phyloP scores from a whole-genome alignment of 306 rosid genomes.

The Mimosa bimucronata region DNA sequence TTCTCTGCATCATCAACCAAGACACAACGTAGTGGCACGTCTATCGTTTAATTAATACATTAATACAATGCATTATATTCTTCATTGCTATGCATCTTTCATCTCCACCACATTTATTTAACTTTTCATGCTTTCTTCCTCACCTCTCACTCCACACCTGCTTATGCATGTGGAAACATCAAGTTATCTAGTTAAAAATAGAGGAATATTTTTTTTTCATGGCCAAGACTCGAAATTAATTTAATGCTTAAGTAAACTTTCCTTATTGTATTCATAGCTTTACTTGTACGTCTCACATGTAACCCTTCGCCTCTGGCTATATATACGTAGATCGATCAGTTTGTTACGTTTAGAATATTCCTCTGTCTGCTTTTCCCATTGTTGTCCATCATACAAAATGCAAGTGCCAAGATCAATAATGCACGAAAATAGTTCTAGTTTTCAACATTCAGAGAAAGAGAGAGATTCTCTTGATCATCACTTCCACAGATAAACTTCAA shows the following conservation, averaged over 20 bases:
- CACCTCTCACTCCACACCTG: background rate
- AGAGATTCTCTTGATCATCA: too few relatives aligned
- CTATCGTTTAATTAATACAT: background rate
- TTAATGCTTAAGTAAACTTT: background rate
- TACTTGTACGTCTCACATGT: background rate
- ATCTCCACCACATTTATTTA: background rate
- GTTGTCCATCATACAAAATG: background rate
- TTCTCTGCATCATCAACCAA: background rate
- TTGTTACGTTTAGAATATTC: background rate
- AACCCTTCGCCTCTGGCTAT: background rate
- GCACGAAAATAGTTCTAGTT: background rate
- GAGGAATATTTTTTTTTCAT: too few relatives aligned
- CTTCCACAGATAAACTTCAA: background rate
- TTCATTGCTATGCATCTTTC: background rate
- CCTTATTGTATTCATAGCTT: too few relatives aligned
- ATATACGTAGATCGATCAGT: background rate
- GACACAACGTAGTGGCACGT: background rate
- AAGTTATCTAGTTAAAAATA: too few relatives aligned
- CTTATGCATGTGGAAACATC: background rate
- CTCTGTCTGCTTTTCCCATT: background rate
- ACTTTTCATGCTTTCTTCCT: background rate
- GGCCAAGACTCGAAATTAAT: background rate
- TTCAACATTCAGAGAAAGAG: background rate
- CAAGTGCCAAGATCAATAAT: background rate
- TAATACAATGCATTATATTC: too few relatives aligned